Evolutionary conservation across 2,329 filamentous ascomycete genomes (phyloP), one percentile per base, ranked within the genome.

Genomic region (Orbilia javanica): DNA sequence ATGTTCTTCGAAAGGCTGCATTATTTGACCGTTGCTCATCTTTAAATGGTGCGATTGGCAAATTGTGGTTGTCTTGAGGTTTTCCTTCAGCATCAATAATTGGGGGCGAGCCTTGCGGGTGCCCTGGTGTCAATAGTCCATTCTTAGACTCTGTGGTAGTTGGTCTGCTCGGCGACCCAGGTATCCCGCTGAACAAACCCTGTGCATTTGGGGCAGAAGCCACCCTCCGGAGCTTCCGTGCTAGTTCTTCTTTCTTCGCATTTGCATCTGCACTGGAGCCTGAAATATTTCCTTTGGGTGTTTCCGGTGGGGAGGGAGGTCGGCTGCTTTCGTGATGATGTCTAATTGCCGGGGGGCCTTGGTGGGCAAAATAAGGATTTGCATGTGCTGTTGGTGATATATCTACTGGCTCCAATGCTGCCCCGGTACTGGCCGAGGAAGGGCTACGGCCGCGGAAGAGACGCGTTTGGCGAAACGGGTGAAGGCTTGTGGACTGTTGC

Each of bases 181-280:
- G 89, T 82, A 71, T 52, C 7, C 73, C 73, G 27, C 86, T 85
- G 82, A 99, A 98, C 36, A 98, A 86, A 22, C 95, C 96, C 84
- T 99, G 96, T 22, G 95, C 93, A 86, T 99, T 99, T 42, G 96
- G 96, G 63, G 96, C 96, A 83, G 95, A 98, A 68, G 96, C 96
- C 68, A 99, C 96, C 83, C 95, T 90, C 83, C 96, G 90, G 83
- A 99, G 86, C 84, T 97, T 97, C 83, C 96, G 88, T 27, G 96
- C 96, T 82, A 98, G 85, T 85, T 98, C 96, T 85, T 98, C 95
- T 84, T 97, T 98, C 50, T 93, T 93, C 67, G 91, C 91, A 65
- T 90, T 90, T 31, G 90, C 87, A 81, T 89, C 88, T 20, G 74
- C 64, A 50, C 62, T 67, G 1, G 76, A 77, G 34, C 72, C 74